Base-by-base conservation (phyloP, 2,329 filamentous ascomycete species). In the Rhexocercosporidium sp. region DNA sequence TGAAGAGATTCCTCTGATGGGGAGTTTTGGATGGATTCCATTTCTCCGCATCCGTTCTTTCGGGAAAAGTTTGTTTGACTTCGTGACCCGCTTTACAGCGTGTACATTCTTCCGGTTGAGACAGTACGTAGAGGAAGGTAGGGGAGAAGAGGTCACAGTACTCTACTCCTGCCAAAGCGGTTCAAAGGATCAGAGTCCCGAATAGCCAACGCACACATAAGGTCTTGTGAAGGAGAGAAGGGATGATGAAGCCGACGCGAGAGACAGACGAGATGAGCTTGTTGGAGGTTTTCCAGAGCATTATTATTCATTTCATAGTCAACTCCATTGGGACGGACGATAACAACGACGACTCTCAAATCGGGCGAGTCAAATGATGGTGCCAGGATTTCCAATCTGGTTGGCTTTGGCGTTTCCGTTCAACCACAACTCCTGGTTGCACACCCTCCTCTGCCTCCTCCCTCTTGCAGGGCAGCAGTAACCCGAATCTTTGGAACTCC, bases 371-470 rank as follows among this genome's bases (percentile, higher is more conserved):
- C 53, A 56, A 56, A 56, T 56, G 61, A n/a, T 34, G 27, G 18
- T 41, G 59, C 59, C 39, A 39, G 61, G 67, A 63, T 49, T 62
- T 39, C 54, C 54, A 57, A 57, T 57, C 54, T 57, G 54, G 54
- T 57, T 57, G 54, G 54, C 51, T 18, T 46, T 46, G 51, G 62
- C 41, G 60, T n/a, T 37, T 12, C 62, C 41, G 60, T n/a, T 37
- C 11, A 62, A 37, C 34, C 34, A 37, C 34, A 37, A 37, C 8
- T 11, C 34, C 34, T 11, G 8, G 34, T 37, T 6, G 34, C 34
- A 37, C 34, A 37, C 34, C 34, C 34, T 37, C 34, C 29, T 37
- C n/a, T 37, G 8, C 34, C 34, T 37, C 34, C 34, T 37, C 34
- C 34, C 34, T 37, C 34, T 37, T 37, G 34, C 34, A 37, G 34